A percentile compares a stretch with the other conserved stretches of the same genome.
Conservation (phyloP, 83 land plant genomes). For the Picea engelmannii region DNA sequence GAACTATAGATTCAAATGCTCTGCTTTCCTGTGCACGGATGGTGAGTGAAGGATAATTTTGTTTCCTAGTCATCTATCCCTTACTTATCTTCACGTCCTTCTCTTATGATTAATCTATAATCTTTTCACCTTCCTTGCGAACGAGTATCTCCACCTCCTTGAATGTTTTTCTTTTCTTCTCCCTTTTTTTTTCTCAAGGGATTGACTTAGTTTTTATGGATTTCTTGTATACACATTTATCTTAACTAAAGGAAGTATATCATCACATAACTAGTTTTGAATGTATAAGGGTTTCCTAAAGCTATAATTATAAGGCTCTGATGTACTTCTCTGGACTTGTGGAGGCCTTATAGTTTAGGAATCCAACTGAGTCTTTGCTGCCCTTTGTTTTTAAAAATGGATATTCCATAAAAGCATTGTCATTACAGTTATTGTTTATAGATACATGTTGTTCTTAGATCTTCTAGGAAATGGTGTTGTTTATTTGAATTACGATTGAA, state of each 20-base stretch:
- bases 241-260: neutral
- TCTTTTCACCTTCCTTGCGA: too few relatives aligned
- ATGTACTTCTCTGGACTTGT: neutral
- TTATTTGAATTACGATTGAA: neutral
- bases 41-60: too few relatives aligned
- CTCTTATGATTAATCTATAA: too few relatives aligned
- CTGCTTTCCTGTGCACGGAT: too few relatives aligned
- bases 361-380: neutral
- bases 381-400: neutral
- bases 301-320: neutral
- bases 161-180: neutral
- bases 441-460: neutral
- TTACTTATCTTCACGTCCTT: too few relatives aligned
- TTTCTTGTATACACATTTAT: neutral
- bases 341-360: neutral
- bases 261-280: neutral
- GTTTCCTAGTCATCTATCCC: too few relatives aligned
- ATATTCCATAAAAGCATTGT: neutral
- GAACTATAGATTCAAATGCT: too few relatives aligned
- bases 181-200: too few relatives aligned
- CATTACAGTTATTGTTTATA: neutral
- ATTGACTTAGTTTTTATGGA: too few relatives aligned
- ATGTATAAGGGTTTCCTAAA: neutral
- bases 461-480: neutral
- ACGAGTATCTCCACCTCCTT: neutral